A percentile compares a stretch with the other conserved stretches of the same genome.
Evolutionary conservation across 2,329 filamentous ascomycete genomes (phyloP).

Genomic region (Curvularia eragrostidis): DNA sequence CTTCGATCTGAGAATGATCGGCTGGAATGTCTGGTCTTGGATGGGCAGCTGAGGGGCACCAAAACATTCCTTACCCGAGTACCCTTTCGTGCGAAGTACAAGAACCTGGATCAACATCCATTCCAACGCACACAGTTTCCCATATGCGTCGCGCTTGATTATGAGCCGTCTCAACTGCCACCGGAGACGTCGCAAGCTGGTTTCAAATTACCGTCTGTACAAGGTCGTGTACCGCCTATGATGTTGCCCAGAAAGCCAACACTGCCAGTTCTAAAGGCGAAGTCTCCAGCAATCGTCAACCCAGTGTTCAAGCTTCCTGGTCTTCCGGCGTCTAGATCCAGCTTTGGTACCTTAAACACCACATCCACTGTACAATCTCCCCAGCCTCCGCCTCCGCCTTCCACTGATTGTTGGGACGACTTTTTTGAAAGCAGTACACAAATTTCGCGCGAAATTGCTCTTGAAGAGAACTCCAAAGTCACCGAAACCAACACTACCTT

Average conservation of each 20-base stretch:
- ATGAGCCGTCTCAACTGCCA: background rate
- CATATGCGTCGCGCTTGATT: slow-evolving; percentile 38
- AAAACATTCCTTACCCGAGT: slow-evolving; percentile 41
- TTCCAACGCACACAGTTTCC: slow-evolving; percentile 45
- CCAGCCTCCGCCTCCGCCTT: background rate
- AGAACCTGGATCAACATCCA: slow-evolving; percentile 34
- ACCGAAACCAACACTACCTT: background rate
- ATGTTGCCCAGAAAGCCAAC: slow-evolving; percentile 17
- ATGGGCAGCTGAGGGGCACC: slow-evolving; percentile 44
- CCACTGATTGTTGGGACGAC: slow-evolving; percentile 45
- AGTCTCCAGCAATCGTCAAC: slow-evolving; percentile 14
- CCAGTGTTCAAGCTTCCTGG: slow-evolving; percentile 37
- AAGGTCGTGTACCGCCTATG: slow-evolving; percentile 14
- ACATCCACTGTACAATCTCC: background rate
- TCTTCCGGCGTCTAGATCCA: slow-evolving; percentile 33
- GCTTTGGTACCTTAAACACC: background rate
- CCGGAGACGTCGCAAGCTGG: slow-evolving; percentile 20
- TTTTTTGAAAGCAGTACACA: slow-evolving; percentile 57
- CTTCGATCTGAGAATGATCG: slow-evolving; percentile 36
- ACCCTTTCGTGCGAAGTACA: slow-evolving; percentile 38
- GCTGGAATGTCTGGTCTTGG: slow-evolving; percentile 44
- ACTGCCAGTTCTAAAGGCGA: slow-evolving; percentile 2
- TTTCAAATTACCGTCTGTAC: slow-evolving; percentile 33
- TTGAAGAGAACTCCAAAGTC: slow-evolving; percentile 13
- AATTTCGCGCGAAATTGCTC: slow-evolving; percentile 53